Evolutionary conservation across 768 basidiomycete genomes (phyloP), one percentile per base, ranked within the genome.

Genomic region (Lactarius sanguifluus): DNA sequence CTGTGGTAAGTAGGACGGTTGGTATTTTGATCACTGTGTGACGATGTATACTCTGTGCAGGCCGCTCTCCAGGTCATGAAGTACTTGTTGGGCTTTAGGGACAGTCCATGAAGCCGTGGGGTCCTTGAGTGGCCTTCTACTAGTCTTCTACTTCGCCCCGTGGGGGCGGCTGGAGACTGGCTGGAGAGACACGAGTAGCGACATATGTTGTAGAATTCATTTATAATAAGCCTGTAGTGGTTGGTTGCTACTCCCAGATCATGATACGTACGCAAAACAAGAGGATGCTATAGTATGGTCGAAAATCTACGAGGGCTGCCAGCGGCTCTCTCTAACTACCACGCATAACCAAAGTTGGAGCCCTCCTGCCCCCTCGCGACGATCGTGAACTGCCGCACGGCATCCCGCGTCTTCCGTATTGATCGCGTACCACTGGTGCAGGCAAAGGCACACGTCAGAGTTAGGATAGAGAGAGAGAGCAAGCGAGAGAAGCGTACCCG

Each of bases 371-470:
- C 94, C 72, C 94, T 78, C 13, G 92, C 89, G 23, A 96, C 83
- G 0, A 96, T 81, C 1, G 89, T 89, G 75, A 96, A 95, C 68
- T 96, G 91, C 70, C 94, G 87, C 13, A 92, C 87, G 0, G 94
- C 93, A 45, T 94, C 93, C 68, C 90, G 80, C 41, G 88, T 92
- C 70, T 81, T 83, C 73, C 88, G 89, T 2, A 86, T 78, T 20
- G 90, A 90, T 50, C 91, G 83, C 41, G 91, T 86, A 32, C 91
- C 91, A 62, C 12, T 38, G 54, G 40, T 64, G 45, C 45, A 12
- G 9, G 23, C 47, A 10, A 47, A 23, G 47, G 41, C 41, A 64
- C 55, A 23, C 6, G 23, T 66, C 59, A 64, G 12, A 47, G 36
- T 32, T 58, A 45, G 30, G 38, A 52, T 7, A 45, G 15, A 50